These are phyloP conservation scores for Arachnopeziza araneosa DNA, from an alignment of 2,329 filamentous ascomycete species.

Conservation along the genomic window DNA sequence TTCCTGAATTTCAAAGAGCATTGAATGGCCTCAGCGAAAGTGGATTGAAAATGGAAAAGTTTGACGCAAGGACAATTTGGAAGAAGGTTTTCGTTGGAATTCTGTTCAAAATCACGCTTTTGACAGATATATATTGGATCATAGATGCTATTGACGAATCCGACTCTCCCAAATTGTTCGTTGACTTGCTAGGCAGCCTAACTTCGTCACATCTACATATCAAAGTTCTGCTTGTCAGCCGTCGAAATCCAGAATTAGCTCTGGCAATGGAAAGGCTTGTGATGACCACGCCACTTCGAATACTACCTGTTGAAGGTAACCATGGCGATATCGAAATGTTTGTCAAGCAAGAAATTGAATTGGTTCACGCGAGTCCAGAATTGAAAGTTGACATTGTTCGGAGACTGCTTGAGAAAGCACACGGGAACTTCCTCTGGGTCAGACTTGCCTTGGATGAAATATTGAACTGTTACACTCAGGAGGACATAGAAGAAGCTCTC, in stretches of 20 bases:
- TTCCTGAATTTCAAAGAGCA: constrained; percentile 21
- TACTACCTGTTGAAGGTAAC: no score
- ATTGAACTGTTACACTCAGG: no score
- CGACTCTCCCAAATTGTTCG: constrained; percentile 14
- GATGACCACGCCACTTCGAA: background rate
- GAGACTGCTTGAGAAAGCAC: no score
- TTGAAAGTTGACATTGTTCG: no score
- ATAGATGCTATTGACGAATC: constrained; percentile 33
- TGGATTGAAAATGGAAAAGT: no score
- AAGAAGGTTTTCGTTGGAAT: constrained; percentile 28
- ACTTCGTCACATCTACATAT: constrained; percentile 10
- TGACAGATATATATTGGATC: constrained; percentile 31
- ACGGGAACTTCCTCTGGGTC: no score
- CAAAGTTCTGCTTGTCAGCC: constrained; percentile 20
- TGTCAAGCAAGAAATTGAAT: no score
- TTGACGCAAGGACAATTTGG: constrained; percentile 28
- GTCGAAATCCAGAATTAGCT: constrained; percentile 6
- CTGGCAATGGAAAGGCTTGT: background rate
- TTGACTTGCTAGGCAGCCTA: constrained; percentile 5
- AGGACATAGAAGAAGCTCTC: no score
- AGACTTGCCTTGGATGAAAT: no score
- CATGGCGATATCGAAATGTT: no score
- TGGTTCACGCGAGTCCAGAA: no score
- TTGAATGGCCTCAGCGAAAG: constrained; percentile 18
- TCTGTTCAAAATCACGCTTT: constrained; percentile 24